Base-by-base conservation (phyloP, 2,329 filamentous ascomycete genomes). In the Xylariaceae sp. region DNA sequence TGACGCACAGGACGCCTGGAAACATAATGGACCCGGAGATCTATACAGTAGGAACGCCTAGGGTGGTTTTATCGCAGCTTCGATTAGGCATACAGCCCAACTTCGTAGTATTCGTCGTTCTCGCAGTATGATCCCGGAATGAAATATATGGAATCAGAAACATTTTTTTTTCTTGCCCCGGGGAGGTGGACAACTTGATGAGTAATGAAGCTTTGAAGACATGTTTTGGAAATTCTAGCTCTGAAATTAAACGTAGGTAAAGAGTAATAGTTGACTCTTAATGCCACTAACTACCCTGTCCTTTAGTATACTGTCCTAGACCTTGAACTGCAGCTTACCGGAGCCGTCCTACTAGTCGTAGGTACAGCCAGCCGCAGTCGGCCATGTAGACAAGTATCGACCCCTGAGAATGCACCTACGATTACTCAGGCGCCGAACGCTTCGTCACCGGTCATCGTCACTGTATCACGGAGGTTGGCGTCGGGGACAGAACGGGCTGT, bases 231-330 rank as follows among this genome's bases (percentile, higher is more conserved):
- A 26, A 26, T 4, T 26, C 23, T 26, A 4, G 23, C 23, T 26
- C 23, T 26, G 9, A 26, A 26, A 26, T 4, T 4, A 26, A 26
- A n/a, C n/a, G n/a, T 9, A 26, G 4, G 23, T 4, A 26, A 26
- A 9, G 9, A 9, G 23, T 26, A 26, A 26, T 26, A 26, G 9
- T 26, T 26, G 23, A 26, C 23, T 26, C 23, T 4, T 4, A 9
- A 9, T 26, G 23, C 23, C 9, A 26, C 23, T 26, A 4, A 26
- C 23, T 23, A 59, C 66, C 56, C 77, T 58, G 18, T 48, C 0
- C 26, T 2, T 2, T 43, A 4, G 21, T 53, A 52, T 3, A 52
- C 49, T 6, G 52, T 26, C 56, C 44, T 32, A 56, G 49, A 56
- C 50, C 40, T 59, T 53, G 37, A 59, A 59, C 56, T 49, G 56